Conservation (phyloP, 495 filamentous ascomycete species). For the Neurospora tetrasperma region DNA sequence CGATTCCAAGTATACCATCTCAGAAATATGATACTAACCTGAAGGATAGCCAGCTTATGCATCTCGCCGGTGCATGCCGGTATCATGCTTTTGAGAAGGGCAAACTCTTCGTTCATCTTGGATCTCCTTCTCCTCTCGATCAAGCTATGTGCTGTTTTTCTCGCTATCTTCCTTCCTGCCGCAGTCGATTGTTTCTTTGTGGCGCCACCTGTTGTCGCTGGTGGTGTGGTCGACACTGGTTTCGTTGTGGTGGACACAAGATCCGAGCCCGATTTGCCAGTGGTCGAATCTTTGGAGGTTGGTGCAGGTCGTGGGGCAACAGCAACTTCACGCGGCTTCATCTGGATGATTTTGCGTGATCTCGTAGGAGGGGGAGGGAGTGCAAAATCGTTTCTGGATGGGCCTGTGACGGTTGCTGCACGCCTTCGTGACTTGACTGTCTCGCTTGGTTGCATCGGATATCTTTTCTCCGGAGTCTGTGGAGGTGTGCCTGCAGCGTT, state of each 20-base stretch:
- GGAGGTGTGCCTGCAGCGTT: constrained; percentile 23
- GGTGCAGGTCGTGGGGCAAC: constrained; percentile 12
- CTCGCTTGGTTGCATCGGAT: constrained; percentile 41
- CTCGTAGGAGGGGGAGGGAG: constrained; percentile 88
- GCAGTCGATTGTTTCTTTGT: constrained; percentile 67
- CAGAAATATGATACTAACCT: constrained; percentile 44
- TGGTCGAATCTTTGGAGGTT: constrained; percentile 5
- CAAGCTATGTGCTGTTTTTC: constrained; percentile 92
- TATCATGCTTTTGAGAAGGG: constrained; percentile 87
- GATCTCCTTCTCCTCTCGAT: constrained; percentile 85
- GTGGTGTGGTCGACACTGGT: constrained; percentile 19
- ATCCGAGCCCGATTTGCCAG: not conserved
- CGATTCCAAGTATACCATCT: not conserved
- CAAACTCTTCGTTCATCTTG: constrained; percentile 99
- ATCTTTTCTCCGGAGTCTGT: constrained; percentile 45
- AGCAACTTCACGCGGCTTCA: constrained; percentile 60
- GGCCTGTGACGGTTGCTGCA: constrained; percentile 37
- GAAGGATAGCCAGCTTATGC: constrained; percentile 95
- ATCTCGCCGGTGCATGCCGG: constrained; percentile 89
- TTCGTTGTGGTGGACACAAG: constrained; percentile 5
- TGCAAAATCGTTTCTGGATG: constrained; percentile 54
- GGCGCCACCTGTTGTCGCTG: constrained; percentile 28
- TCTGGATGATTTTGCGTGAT: constrained; percentile 94
- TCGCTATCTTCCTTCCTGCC: constrained; percentile 80
- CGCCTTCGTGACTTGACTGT: constrained; percentile 49